Evolutionary conservation across 225 moss, liverwort and hornwort genomes (phyloP), one percentile per base, ranked within the genome.

Genomic region (Sphagnum contortum): DNA sequence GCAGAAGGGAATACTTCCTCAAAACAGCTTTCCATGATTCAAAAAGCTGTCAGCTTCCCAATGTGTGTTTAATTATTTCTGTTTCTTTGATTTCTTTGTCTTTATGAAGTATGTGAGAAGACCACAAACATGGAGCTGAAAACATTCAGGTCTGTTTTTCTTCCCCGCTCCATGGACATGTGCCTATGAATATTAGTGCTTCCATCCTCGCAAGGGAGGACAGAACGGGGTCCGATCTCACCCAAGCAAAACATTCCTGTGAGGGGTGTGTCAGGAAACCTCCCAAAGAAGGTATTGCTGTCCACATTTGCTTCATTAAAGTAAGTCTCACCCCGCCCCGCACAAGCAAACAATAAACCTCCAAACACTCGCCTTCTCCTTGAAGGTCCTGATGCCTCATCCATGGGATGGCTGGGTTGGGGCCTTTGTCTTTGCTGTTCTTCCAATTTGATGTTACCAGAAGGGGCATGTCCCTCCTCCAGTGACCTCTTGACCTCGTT

Each of bases 51-150:
- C 29, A 29, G 29, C 29, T 29, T 29, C 29, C 29, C 29, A 29
- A 29, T 29, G 29, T 29, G 29, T 29, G 29, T 29, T 29, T 29
- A 29, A 29, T 29, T 29, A 29, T 29, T 29, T 29, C 29, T 29
- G 29, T 0, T 29, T 29, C 29, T 29, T 29, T 29, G 29, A 29
- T 29, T 29, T 29, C 29, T 44, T 65, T 29, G 9, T 45, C 48
- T 45, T 57, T 44, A 66, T 11, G 66, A 55, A 7, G 46, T 57
- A 45, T 66, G 66, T 12, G 66, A 66, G 29, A 66, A 55, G 4
- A 66, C 66, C 55, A 66, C 66, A 57, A 66, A 66, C 66, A 66
- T 66, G 12, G 66, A 66, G 57, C 66, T 66, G 56, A 66, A 66
- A 57, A 66, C 66, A 57, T 66, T 66, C 3, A 66, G 57, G 47